Evolutionary conservation across 805 yeast genomes (phyloP).

Genomic region (Candida ficus): DNA sequence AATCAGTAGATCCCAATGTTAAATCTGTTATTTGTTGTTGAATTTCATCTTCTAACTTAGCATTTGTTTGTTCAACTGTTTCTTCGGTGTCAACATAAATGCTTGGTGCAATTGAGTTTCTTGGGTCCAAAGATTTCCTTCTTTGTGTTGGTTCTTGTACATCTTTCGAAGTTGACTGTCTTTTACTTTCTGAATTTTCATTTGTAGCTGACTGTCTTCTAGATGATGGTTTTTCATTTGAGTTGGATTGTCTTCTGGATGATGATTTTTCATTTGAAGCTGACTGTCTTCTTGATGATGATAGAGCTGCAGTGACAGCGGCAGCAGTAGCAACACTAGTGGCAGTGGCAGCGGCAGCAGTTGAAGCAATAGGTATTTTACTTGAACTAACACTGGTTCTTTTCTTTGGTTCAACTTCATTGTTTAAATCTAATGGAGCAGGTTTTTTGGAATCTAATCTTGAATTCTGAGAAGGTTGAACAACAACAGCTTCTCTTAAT

Average conservation of each 20-base stretch:
- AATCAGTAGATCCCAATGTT: neutral
- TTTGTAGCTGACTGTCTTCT: no score
- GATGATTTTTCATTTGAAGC: neutral
- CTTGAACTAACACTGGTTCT: neutral
- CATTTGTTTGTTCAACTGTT: neutral
- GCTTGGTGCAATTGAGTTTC: conserved; percentile 1
- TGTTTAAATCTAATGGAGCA: neutral
- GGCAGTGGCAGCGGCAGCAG: neutral
- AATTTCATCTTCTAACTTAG: neutral
- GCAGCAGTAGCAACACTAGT: neutral
- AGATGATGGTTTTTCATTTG: no score
- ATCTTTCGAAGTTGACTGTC: neutral
- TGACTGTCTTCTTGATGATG: neutral
- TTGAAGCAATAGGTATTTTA: neutral
- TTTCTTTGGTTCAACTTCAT: no score
- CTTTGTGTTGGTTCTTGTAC: neutral
- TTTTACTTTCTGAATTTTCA: no score
- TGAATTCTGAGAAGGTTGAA: conserved; percentile 1
- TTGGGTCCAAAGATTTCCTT: conserved; percentile 7
- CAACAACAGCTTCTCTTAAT: neutral
- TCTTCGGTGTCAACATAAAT: neutral
- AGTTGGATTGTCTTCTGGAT: neutral
- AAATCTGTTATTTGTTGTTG: neutral
- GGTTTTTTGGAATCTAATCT: conserved; percentile 1
- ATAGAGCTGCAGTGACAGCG: neutral